Base-by-base conservation (phyloP, 2,329 filamentous ascomycete genomes). In the Didymella pomorum region DNA sequence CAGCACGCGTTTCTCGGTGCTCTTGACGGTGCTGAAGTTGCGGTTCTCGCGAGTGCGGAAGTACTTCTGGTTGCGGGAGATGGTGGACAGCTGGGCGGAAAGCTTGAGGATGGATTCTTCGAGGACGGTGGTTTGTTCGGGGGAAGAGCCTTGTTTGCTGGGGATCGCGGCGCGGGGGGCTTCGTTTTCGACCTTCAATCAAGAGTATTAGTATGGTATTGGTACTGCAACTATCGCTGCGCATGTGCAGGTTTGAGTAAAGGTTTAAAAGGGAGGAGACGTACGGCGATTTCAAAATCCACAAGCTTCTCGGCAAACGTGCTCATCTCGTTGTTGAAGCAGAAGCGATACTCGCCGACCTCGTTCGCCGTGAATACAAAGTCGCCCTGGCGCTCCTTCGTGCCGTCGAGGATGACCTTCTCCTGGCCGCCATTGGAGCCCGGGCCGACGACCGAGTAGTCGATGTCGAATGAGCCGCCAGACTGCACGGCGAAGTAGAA, bases 401-500 rank as follows among this genome's bases (percentile, higher is more conserved):
- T 84, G 61, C 93, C 95, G 60, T 93, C 88, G 71, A 98, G 81
- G 61, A 99, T 89, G 61, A 92, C 79, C 79, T 90, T 93, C 73
- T 90, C 88, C 7, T 23, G 23, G 11, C 23, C 48, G 31, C 52
- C 52, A 26, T 50, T 56, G 29, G 44, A 3, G 11, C 43, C 86
- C 26, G 96, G 95, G 20, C 92, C 93, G 48, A 88, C 86, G 55
- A 99, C 94, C 59, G 87, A 80, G 81, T 97, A 99, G 78, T 98
- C 93, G 79, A 99, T 86, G 82, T 99, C 95, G 81, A 99, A 99
- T 28, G 93, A 94, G 70, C 95, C 96, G 74, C 95, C 95, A 9
- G 93, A 94, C 96, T 99, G 95, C 82, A 99, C 95, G 60, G 95
- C 96, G 80, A 99, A 99, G 83, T 99, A 99, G 76, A 99, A 99